phyloP scores from a whole-genome alignment of 257 asterid species.

The Nemophila menziesii region DNA sequence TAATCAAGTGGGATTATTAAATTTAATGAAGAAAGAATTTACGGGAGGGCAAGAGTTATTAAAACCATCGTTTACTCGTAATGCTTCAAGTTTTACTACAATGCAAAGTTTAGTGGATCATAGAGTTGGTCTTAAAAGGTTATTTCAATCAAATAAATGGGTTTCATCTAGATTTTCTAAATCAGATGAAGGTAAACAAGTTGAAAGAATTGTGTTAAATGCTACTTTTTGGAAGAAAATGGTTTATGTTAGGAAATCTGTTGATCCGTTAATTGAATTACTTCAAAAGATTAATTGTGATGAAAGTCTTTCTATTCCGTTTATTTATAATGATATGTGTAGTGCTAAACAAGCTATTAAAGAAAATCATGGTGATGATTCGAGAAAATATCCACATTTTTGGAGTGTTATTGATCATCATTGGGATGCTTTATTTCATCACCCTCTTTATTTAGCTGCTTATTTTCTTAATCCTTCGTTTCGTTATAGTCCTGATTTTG shows the following conservation, averaged over 20 bases:
- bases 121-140: conserved; percentile 57
- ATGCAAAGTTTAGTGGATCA: conserved; percentile 68
- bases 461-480: conserved; percentile 76
- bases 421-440: conserved; percentile 67
- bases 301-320: conserved; percentile 67
- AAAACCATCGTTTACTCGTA: conserved; percentile 50
- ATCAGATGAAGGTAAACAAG: conserved; percentile 75
- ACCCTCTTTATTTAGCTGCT: conserved; percentile 79
- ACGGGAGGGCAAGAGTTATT: conserved; percentile 69
- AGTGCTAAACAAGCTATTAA: conserved; percentile 62
- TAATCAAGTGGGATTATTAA: conserved; percentile 58
- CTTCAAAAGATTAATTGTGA: conserved; percentile 58
- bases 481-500: conserved; percentile 74
- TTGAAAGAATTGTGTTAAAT: conserved; percentile 57
- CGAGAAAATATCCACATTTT: conserved; percentile 58
- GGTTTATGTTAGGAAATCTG: conserved; percentile 56
- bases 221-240: conserved; percentile 80
- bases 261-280: conserved; percentile 68
- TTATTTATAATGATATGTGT: conserved; percentile 59
- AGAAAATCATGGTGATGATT: conserved; percentile 58
- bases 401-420: conserved; percentile 65
- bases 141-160: conserved; percentile 84
- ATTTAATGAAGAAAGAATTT: conserved; percentile 73
- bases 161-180: conserved; percentile 57
- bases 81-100: conserved; percentile 61